phyloP scores from a whole-genome alignment of 2,329 filamentous ascomycete genomes.

The Fusarium avenaceum region DNA sequence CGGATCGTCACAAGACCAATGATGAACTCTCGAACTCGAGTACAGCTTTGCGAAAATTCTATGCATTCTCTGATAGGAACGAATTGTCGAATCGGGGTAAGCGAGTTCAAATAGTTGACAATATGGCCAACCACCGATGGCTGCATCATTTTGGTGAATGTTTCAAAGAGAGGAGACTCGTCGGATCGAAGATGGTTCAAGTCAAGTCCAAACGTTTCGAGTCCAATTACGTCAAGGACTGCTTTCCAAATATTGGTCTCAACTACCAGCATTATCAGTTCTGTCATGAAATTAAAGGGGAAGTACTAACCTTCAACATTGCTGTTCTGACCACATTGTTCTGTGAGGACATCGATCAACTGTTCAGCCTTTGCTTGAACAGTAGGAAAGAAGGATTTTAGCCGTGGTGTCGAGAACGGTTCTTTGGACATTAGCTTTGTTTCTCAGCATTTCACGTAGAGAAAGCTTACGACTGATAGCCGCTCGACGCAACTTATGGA shows the following conservation, averaged over 20 bases:
- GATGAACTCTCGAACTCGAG: slow-evolving; percentile 51
- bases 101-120: slow-evolving; percentile 52
- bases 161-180: slow-evolving; percentile 45
- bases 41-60: slow-evolving; percentile 53
- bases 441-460: background rate
- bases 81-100: slow-evolving; percentile 55
- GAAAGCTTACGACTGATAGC: slow-evolving; percentile 49
- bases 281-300: background rate
- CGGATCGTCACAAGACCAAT: slow-evolving; percentile 31
- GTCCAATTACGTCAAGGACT: slow-evolving; percentile 54
- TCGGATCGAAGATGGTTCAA: slow-evolving; percentile 51
- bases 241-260: slow-evolving; percentile 51
- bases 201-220: slow-evolving; percentile 53
- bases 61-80: slow-evolving; percentile 54
- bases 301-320: slow-evolving; percentile 38
- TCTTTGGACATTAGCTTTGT: slow-evolving; percentile 31
- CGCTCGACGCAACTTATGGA: slow-evolving; percentile 54
- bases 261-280: slow-evolving; percentile 29
- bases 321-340: slow-evolving; percentile 26
- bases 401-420: slow-evolving; percentile 51
- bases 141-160: slow-evolving; percentile 47
- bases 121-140: slow-evolving; percentile 45
- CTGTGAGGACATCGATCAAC: slow-evolving; percentile 43
- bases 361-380: slow-evolving; percentile 54
- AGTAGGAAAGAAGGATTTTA: slow-evolving; percentile 50